phyloP scores from a whole-genome alignment of 176 grass and related monocot species.

The Triticum urartu region DNA sequence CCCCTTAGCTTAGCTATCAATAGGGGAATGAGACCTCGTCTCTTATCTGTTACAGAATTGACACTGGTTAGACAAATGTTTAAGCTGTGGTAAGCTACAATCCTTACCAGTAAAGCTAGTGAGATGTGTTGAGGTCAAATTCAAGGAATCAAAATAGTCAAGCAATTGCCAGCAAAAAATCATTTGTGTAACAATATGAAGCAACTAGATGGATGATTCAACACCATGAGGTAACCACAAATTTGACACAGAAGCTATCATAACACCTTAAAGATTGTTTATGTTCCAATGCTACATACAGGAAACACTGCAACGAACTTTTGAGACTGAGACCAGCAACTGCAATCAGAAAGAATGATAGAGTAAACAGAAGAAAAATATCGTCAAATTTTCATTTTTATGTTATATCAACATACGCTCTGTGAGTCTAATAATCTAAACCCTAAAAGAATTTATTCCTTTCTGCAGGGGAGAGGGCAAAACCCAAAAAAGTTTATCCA shows the following conservation, averaged over 20 bases:
- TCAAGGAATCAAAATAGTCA: not conserved
- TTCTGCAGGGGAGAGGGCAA: not conserved
- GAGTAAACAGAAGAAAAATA: not conserved
- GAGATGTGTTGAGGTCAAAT: not conserved
- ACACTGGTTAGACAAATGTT: conserved; percentile 4
- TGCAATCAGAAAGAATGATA: not conserved
- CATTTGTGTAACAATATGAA: not conserved
- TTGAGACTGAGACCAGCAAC: not conserved
- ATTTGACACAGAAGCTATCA: not conserved
- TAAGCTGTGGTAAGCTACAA: not conserved
- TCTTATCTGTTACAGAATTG: conserved; percentile 25
- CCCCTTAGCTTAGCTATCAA: conserved; percentile 46
- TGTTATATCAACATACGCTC: not conserved
- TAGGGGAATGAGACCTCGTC: conserved; percentile 31
- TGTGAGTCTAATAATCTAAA: not conserved
- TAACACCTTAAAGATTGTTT: not conserved
- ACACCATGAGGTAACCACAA: not conserved
- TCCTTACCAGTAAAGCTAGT: not conserved
- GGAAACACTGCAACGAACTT: not conserved
- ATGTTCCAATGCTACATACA: not conserved
- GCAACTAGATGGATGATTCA: not conserved
- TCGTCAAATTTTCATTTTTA: not conserved
- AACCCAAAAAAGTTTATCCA: not conserved
- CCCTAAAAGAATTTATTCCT: not conserved
- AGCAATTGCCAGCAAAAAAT: not conserved